These are phyloP conservation scores for Ammopiptanthus mongolicus DNA, from an alignment of 306 rosid species.

Conservation along the genomic window DNA sequence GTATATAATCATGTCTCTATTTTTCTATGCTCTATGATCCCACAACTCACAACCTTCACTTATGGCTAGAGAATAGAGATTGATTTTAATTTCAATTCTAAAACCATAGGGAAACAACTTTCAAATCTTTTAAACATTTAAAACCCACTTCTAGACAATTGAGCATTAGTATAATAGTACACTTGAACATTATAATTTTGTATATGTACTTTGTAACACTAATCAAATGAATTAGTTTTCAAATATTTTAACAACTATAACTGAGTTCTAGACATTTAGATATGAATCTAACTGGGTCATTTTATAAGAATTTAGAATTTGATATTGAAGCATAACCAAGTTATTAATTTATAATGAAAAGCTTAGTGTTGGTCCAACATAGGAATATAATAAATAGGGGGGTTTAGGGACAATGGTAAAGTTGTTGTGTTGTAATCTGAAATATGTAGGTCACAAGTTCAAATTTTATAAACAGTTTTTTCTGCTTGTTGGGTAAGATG, in stretches of 20 bases:
- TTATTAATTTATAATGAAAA: too few relatives aligned
- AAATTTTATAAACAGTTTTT: too few relatives aligned
- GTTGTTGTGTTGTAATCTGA: too few relatives aligned
- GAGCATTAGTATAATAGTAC: too few relatives aligned
- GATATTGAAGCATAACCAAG: too few relatives aligned
- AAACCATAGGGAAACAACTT: background rate
- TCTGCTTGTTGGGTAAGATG: too few relatives aligned
- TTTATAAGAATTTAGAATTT: too few relatives aligned
- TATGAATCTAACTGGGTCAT: background rate
- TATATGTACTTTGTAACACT: background rate
- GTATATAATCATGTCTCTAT: conserved; percentile 24
- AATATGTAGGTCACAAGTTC: too few relatives aligned
- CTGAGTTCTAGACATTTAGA: background rate
- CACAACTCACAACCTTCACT: background rate
- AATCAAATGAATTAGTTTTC: background rate
- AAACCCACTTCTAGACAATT: background rate
- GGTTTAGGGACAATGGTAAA: too few relatives aligned
- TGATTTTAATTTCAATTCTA: background rate
- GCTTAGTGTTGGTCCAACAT: background rate
- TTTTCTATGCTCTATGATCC: background rate
- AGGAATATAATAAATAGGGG: too few relatives aligned
- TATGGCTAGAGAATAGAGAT: background rate
- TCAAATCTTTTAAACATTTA: background rate
- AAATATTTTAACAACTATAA: background rate
- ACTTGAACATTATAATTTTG: background rate